phyloP scores from a whole-genome alignment of 2,329 filamentous ascomycete genomes.

The Cladosporium sp. region DNA sequence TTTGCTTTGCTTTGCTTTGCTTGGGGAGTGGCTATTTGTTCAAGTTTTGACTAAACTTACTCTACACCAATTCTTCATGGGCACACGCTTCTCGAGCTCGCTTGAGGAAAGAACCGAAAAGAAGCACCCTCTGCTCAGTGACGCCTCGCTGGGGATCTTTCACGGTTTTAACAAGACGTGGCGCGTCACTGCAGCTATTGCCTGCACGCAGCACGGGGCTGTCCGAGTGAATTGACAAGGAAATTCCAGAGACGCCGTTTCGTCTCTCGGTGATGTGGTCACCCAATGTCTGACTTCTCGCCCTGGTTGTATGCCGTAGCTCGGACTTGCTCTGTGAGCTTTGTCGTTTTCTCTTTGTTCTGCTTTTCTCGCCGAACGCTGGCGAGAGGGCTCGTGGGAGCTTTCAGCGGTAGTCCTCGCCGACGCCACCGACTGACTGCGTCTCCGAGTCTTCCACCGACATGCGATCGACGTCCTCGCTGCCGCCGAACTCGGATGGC shows the following conservation, averaged over 20 bases:
- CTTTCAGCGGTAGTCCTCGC: not conserved
- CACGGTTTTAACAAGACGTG: too few species aligned
- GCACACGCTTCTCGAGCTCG: not conserved
- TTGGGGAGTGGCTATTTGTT: not conserved
- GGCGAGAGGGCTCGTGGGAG: not conserved
- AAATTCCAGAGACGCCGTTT: not conserved
- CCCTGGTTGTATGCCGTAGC: not conserved
- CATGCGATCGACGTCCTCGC: not conserved
- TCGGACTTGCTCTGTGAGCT: not conserved
- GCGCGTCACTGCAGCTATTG: too few species aligned
- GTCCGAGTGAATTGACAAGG: too few species aligned
- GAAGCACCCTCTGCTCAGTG: not conserved
- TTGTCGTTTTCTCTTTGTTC: not conserved
- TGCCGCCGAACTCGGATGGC: constrained; percentile 4
- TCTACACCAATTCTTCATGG: not conserved
- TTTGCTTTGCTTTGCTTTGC: not conserved
- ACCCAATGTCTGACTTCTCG: not conserved
- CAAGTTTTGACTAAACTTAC: not conserved
- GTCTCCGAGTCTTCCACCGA: not conserved
- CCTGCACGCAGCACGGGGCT: too few species aligned
- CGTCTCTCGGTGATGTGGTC: not conserved
- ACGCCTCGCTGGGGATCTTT: too few species aligned
- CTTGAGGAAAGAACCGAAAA: not conserved
- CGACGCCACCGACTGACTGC: not conserved
- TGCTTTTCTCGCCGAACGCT: not conserved